These are phyloP conservation scores for Cyclotella baltica DNA, from an alignment of 108 stramenopile species.

Conservation along the genomic window DNA sequence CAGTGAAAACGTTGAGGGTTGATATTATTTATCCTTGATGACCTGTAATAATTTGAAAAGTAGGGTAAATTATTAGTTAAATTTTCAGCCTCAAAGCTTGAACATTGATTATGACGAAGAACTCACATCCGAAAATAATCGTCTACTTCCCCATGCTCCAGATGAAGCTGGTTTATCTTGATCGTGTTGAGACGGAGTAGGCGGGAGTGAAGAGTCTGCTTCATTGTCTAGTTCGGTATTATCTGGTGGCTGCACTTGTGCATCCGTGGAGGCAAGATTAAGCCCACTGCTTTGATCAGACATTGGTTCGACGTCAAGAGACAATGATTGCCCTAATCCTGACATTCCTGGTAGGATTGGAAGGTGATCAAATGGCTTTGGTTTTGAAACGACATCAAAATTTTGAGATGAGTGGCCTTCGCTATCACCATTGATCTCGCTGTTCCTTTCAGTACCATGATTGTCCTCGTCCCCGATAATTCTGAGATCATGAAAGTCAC, in stretches of 20 bases:
- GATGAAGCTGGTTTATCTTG: constrained; percentile 16
- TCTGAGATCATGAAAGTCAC: constrained; percentile 49
- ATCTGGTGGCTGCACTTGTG: not conserved
- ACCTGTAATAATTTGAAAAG: constrained; percentile 1
- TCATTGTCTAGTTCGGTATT: not conserved
- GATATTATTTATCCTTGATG: constrained; percentile 29
- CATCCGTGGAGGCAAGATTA: not conserved
- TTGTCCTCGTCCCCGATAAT: constrained; percentile 4
- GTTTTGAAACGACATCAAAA: not conserved
- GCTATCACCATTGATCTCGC: not conserved
- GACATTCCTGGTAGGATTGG: constrained; percentile 16
- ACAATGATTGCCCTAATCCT: not conserved
- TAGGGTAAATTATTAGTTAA: not conserved
- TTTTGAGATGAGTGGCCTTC: not conserved
- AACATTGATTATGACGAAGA: not conserved
- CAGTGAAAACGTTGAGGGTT: not conserved
- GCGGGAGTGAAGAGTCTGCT: not conserved
- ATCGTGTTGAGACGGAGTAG: constrained; percentile 1
- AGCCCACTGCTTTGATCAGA: not conserved
- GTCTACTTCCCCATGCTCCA: constrained; percentile 43
- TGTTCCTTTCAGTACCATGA: not conserved
- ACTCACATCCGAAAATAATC: constrained; percentile 55
- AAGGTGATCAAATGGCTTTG: constrained; percentile 5
- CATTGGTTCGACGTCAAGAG: constrained; percentile 1
- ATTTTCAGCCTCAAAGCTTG: not conserved